These are phyloP conservation scores for Colletotrichum phormii DNA, from an alignment of 2,329 filamentous ascomycete genomes.

Conservation along the genomic window DNA sequence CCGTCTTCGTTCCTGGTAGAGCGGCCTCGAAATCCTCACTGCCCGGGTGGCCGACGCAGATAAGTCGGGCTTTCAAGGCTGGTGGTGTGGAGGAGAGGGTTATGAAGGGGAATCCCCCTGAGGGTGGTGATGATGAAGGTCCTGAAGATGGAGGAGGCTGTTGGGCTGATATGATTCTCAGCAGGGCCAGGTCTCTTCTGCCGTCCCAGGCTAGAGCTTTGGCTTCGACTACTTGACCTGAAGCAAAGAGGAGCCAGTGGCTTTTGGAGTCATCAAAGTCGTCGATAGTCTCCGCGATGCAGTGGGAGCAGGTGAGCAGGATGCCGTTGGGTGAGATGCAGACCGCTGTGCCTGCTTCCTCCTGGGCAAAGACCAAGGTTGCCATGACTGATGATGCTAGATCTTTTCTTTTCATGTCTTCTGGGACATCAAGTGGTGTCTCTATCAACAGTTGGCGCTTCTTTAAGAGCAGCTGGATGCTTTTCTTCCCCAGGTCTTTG, in stretches of 20 bases:
- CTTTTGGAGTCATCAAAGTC: conserved; percentile 45
- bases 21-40: conserved; percentile 57
- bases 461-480: conserved; percentile 26
- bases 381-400: conserved; percentile 33
- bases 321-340: conserved; percentile 58
- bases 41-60: conserved; percentile 51
- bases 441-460: conserved; percentile 26
- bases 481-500: conserved; percentile 15
- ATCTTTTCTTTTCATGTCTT: conserved; percentile 10
- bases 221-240: conserved; percentile 52
- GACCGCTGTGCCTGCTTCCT: conserved; percentile 62
- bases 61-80: conserved; percentile 38
- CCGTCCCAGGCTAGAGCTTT: conserved; percentile 54
- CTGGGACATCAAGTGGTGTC: conserved; percentile 26
- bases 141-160: neutral
- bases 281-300: conserved; percentile 54
- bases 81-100: conserved; percentile 37
- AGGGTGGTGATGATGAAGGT: neutral
- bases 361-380: conserved; percentile 60
- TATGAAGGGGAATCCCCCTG: conserved; percentile 39
- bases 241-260: conserved; percentile 57
- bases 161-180: conserved; percentile 50
- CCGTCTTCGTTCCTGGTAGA: conserved; percentile 48
- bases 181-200: conserved; percentile 58
- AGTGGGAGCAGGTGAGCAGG: conserved; percentile 63